Evolutionary conservation across 2,329 filamentous ascomycete genomes (phyloP).

Genomic region (Knufia fluminis): DNA sequence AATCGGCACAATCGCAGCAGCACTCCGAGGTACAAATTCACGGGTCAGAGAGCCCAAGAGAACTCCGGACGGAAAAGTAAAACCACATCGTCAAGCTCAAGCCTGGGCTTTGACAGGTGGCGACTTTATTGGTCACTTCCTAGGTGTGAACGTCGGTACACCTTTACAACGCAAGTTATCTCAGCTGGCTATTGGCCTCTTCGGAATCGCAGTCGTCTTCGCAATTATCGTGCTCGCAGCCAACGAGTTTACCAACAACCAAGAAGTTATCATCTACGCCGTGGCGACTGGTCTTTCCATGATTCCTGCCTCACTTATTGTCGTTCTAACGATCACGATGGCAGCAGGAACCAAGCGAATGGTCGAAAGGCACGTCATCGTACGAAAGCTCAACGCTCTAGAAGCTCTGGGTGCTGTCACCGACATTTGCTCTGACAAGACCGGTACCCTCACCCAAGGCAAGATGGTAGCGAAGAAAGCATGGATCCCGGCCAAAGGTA

Average conservation of each 20-base stretch:
- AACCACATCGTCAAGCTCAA: conserved; percentile 46
- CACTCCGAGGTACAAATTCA: conserved; percentile 52
- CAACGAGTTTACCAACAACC: conserved; percentile 41
- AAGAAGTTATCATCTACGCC: conserved; percentile 51
- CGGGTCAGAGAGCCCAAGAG: conserved; percentile 44
- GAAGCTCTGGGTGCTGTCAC: conserved; percentile 56
- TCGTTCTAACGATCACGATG: conserved; percentile 60
- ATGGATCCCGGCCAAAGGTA: conserved; percentile 50
- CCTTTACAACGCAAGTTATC: conserved; percentile 57
- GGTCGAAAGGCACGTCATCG: conserved; percentile 49
- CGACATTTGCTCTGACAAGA: conserved; percentile 49
- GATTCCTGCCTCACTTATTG: conserved; percentile 53
- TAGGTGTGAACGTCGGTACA: conserved; percentile 58
- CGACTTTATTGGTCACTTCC: conserved; percentile 53
- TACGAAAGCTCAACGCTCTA: conserved; percentile 47
- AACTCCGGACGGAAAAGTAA: conserved; percentile 39
- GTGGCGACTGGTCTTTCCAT: conserved; percentile 45
- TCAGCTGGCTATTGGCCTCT: conserved; percentile 53
- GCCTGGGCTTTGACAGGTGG: conserved; percentile 45
- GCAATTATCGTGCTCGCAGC: conserved; percentile 57
- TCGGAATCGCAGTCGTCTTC: conserved; percentile 51
- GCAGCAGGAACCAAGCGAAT: conserved; percentile 52
- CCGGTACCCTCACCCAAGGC: conserved; percentile 53
- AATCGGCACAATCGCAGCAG: conserved; percentile 51
- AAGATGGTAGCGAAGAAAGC: conserved; percentile 55